These are phyloP conservation scores for Escovopsis sp. DNA, from an alignment of 2,329 filamentous ascomycete genomes.

Conservation along the genomic window DNA sequence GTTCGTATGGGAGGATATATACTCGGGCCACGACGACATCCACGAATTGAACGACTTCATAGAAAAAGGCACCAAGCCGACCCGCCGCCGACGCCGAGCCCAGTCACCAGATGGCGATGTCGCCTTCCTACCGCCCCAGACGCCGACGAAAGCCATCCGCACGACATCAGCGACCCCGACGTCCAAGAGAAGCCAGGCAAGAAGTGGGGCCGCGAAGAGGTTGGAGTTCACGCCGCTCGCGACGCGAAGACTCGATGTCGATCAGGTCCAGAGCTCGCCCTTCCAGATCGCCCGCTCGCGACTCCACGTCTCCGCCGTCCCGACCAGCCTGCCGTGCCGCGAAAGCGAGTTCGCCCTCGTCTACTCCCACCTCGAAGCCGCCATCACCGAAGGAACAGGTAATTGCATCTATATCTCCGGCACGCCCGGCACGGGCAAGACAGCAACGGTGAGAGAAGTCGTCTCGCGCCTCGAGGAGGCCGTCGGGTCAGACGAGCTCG, in stretches of 20 bases:
- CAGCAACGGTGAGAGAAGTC: conserved; percentile 90
- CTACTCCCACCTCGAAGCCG: conserved; percentile 84
- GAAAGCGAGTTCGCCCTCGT: conserved; percentile 86
- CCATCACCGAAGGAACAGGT: conserved; percentile 84
- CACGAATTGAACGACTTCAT: conserved; percentile 51
- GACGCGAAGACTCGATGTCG: conserved; percentile 67
- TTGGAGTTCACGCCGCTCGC: conserved; percentile 94
- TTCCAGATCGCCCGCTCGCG: conserved; percentile 82
- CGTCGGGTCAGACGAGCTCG: conserved; percentile 77
- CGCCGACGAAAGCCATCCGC: conserved; percentile 21
- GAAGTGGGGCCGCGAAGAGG: conserved; percentile 39
- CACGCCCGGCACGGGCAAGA: conserved; percentile 96
- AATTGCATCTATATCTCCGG: conserved; percentile 98
- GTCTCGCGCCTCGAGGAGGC: conserved; percentile 79
- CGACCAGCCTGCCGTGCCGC: conserved; percentile 75
- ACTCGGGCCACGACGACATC: conserved; percentile 49
- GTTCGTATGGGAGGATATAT: conserved; percentile 82
- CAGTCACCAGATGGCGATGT: conserved; percentile 19
- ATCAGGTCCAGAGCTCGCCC: conserved; percentile 63
- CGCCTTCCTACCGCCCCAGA: conserved; percentile 21
- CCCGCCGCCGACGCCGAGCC: conserved; percentile 21
- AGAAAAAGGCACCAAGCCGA: conserved; percentile 57
- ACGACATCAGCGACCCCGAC: conserved; percentile 15
- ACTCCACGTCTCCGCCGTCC: conserved; percentile 88
- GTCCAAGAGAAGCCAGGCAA: conserved; percentile 16